phyloP scores from a whole-genome alignment of 208 protist species.

The Wallacemonas sp. region DNA sequence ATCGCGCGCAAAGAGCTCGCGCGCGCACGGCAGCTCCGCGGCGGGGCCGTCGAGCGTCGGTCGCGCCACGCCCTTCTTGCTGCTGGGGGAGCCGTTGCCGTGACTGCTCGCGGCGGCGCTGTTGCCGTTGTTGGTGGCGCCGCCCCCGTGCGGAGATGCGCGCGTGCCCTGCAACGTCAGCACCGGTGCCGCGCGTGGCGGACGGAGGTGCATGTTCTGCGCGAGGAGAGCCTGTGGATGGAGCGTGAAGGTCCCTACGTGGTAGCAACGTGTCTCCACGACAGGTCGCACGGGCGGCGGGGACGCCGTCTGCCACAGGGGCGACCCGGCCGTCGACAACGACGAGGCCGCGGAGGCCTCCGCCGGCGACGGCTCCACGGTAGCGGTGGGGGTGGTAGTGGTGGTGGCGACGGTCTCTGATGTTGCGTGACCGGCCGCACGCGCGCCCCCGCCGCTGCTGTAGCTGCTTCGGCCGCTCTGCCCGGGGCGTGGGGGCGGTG shows the following conservation, averaged over 20 bases:
- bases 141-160: too few species aligned
- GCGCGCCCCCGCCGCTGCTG: too few species aligned
- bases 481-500: not conserved
- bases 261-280: slow-evolving; percentile 5
- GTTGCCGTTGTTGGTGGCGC: slow-evolving; percentile 1
- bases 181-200: not conserved
- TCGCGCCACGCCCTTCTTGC: slow-evolving; percentile 5
- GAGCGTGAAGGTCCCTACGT: slow-evolving; percentile 7
- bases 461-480: too few species aligned
- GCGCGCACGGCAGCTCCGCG: slow-evolving; percentile 16
- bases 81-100: not conserved
- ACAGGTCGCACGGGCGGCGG: not conserved
- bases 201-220: slow-evolving; percentile 5
- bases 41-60: not conserved
- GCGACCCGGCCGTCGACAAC: too few species aligned
- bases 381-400: not conserved
- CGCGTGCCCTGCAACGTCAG: not conserved
- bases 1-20: slow-evolving; percentile 5
- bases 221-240: slow-evolving; percentile 12
- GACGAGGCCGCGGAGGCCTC: too few species aligned
- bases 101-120: not conserved
- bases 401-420: not conserved
- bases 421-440: too few species aligned
- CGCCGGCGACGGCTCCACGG: too few species aligned
- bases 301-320: not conserved